phyloP scores from a whole-genome alignment of 768 basidiomycete species.

The Lactarius evosmus region DNA sequence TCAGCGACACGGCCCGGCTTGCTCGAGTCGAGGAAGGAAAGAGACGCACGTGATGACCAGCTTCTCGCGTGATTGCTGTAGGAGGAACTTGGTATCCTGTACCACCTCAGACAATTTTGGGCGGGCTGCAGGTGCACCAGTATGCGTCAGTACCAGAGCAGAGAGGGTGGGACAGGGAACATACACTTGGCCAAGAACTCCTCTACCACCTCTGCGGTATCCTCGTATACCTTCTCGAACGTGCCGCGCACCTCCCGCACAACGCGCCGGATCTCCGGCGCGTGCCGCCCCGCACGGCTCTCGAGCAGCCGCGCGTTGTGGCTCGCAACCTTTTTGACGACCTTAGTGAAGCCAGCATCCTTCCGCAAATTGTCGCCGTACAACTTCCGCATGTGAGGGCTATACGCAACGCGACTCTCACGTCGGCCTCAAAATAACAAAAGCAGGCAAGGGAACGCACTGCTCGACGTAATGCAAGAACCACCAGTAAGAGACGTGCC shows the following conservation, averaged over 20 bases:
- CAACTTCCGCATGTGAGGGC: conserved; percentile 97
- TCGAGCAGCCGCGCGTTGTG: conserved; percentile 77
- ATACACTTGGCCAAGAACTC: conserved; percentile 89
- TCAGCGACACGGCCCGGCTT: not conserved
- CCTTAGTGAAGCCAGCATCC: conserved; percentile 96
- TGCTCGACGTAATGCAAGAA: conserved; percentile 90
- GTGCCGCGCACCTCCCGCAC: conserved; percentile 91
- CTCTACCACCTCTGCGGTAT: conserved; percentile 89
- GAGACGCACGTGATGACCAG: conserved; percentile 83
- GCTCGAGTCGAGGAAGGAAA: not conserved
- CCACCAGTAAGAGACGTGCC: conserved; percentile 92
- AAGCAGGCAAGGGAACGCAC: conserved; percentile 45
- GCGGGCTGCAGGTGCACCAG: conserved; percentile 50
- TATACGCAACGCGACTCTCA: conserved; percentile 35
- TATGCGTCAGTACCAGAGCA: conserved; percentile 13
- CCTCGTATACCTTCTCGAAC: conserved; percentile 93
- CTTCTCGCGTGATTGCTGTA: conserved; percentile 88
- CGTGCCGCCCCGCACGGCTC: conserved; percentile 73
- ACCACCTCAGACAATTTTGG: conserved; percentile 87
- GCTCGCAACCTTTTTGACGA: conserved; percentile 90
- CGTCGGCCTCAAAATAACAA: not conserved
- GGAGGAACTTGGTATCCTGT: conserved; percentile 85
- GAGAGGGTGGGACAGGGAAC: conserved; percentile 32
- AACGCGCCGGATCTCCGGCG: conserved; percentile 76
- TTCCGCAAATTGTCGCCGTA: conserved; percentile 93